Conservation (phyloP, 2,329 filamentous ascomycete genomes). For the Fonsecaea pedrosoi region DNA sequence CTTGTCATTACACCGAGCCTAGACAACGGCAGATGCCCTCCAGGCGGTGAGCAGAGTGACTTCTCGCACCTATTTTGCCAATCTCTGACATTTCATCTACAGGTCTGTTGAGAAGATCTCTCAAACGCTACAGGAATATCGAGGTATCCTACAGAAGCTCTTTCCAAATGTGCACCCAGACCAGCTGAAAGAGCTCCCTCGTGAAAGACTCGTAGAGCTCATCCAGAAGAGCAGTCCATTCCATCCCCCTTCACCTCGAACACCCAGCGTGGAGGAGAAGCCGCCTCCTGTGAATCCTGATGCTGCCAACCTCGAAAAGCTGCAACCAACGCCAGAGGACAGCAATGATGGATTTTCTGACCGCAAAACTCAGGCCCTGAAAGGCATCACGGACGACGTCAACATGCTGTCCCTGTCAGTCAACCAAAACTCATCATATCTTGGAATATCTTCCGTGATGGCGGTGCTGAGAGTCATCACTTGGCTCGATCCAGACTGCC, state of each 20-base stretch:
- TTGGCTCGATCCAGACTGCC: slow-evolving; percentile 59
- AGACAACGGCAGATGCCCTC: slow-evolving; percentile 78
- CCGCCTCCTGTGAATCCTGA: slow-evolving; percentile 53
- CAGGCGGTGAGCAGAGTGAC: slow-evolving; percentile 66
- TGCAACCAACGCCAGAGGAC: slow-evolving; percentile 78
- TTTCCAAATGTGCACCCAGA: slow-evolving; percentile 66
- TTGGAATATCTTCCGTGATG: slow-evolving; percentile 77
- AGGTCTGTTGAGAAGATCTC: slow-evolving; percentile 68
- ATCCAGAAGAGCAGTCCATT: slow-evolving; percentile 57
- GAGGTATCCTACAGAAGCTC: slow-evolving; percentile 66
- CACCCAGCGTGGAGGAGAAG: slow-evolving; percentile 54
- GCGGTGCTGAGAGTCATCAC: slow-evolving; percentile 75
- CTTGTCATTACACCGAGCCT: slow-evolving; percentile 82
- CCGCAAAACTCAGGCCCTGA: slow-evolving; percentile 58
- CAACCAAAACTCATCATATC: slow-evolving; percentile 68
- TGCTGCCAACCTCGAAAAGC: slow-evolving; percentile 62
- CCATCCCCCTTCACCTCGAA: slow-evolving; percentile 52
- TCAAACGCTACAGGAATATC: slow-evolving; percentile 70
- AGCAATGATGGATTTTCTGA: slow-evolving; percentile 48
- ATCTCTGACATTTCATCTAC: slow-evolving; percentile 36
- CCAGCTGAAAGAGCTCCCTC: slow-evolving; percentile 60
- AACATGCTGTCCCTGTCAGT: slow-evolving; percentile 70
- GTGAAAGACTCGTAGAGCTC: slow-evolving; percentile 66
- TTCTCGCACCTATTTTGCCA: slow-evolving; percentile 10
- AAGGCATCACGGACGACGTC: slow-evolving; percentile 72